A percentile compares a stretch with the other conserved stretches of the same genome.
Evolutionary conservation across 2,329 filamentous ascomycete species (phyloP).

Genomic region (Colletotrichum endophyticum): DNA sequence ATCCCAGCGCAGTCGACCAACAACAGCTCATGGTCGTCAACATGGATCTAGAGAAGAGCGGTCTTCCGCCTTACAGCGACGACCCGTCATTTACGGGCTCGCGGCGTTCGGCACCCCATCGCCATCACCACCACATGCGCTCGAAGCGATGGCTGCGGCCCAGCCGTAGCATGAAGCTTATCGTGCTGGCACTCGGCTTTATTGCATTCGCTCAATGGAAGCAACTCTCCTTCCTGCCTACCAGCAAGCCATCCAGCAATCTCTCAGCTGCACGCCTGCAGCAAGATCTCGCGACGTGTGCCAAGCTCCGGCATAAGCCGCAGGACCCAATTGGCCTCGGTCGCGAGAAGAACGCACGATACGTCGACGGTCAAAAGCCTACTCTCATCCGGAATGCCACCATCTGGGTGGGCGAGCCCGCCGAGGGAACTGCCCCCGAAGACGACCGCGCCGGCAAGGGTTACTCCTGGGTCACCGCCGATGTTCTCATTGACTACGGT

Average conservation of each 20-base stretch:
- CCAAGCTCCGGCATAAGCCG: slow-evolving; percentile 58
- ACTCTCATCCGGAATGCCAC: slow-evolving; percentile 71
- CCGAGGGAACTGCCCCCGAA: slow-evolving; percentile 52
- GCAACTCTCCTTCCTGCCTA: slow-evolving; percentile 33
- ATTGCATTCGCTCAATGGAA: slow-evolving; percentile 55
- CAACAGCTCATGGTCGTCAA: background rate
- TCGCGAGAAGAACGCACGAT: slow-evolving; percentile 65
- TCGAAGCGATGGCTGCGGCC: slow-evolving; percentile 13
- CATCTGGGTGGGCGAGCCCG: slow-evolving; percentile 69
- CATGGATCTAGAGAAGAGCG: slow-evolving; percentile 40
- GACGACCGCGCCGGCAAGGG: slow-evolving; percentile 64
- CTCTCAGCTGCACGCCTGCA: slow-evolving; percentile 59
- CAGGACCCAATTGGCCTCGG: slow-evolving; percentile 59
- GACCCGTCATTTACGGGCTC: slow-evolving; percentile 27
- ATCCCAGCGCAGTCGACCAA: background rate
- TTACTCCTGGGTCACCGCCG: slow-evolving; percentile 64
- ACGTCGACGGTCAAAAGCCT: slow-evolving; percentile 61
- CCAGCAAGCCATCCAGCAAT: slow-evolving; percentile 23
- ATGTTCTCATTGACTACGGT: slow-evolving; percentile 65
- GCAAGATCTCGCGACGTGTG: slow-evolving; percentile 60
- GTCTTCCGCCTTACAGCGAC: slow-evolving; percentile 50
- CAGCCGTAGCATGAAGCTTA: slow-evolving; percentile 23
- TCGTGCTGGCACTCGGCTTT: slow-evolving; percentile 54
- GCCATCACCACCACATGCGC: background rate
- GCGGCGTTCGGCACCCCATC: background rate